Percentiles rank a stretch among this genome's conserved stretches.
These are phyloP conservation scores for Solanum ossicruentum DNA, from an alignment of 257 asterid genomes.

Conservation along the genomic window DNA sequence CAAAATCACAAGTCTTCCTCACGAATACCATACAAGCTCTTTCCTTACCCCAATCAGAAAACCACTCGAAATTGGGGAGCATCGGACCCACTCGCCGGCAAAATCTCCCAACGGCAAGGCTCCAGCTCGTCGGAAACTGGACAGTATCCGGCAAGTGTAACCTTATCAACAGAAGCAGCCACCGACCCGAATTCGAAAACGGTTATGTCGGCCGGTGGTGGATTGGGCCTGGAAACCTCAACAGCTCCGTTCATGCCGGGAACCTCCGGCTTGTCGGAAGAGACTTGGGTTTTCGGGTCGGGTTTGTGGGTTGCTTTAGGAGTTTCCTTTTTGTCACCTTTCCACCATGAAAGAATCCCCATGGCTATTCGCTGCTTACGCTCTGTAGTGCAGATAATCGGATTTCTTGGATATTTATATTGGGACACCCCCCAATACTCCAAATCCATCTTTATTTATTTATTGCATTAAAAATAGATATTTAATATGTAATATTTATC, in stretches of 20 bases:
- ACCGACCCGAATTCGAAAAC: conserved; percentile 79
- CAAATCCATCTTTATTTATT: too few relatives aligned
- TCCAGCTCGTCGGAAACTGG: conserved; percentile 80
- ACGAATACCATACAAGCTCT: background rate
- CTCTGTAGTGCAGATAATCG: background rate
- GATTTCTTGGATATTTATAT: background rate
- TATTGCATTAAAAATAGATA: too few relatives aligned
- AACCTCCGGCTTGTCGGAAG: conserved; percentile 32
- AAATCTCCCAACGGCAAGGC: conserved; percentile 88
- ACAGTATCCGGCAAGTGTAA: conserved; percentile 70
- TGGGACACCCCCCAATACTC: background rate
- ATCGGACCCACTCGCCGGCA: conserved; percentile 57
- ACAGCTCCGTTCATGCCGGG: conserved; percentile 82
- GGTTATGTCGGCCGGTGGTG: conserved; percentile 25
- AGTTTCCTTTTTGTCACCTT: conserved; percentile 4
- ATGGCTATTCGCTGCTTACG: background rate
- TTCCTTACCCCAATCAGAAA: conserved; percentile 21
- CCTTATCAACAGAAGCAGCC: conserved; percentile 66
- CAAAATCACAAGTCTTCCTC: background rate
- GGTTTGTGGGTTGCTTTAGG: conserved; percentile 3
- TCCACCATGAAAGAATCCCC: conserved; percentile 13
- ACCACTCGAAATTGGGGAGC: conserved; percentile 91
- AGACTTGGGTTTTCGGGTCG: conserved; percentile 20
- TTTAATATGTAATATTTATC: too few relatives aligned
- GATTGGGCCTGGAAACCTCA: conserved; percentile 46